phyloP scores from a whole-genome alignment of 2,329 filamentous ascomycete genomes.

The Xylaria digitata region DNA sequence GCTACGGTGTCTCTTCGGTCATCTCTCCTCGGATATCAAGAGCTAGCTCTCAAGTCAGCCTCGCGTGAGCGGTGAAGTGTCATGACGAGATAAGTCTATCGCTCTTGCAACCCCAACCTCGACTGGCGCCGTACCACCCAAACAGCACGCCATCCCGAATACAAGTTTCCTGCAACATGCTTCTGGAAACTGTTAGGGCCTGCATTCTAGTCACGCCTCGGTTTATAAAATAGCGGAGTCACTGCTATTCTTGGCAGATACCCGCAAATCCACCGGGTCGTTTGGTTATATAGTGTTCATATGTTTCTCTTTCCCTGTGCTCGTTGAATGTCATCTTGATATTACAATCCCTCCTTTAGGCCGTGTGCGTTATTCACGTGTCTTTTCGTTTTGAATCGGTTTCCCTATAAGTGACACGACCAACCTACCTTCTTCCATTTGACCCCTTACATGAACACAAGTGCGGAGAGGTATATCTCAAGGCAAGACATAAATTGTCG shows the following conservation, averaged over 20 bases:
- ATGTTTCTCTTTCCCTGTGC: slow-evolving; percentile 29
- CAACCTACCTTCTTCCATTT: neutral
- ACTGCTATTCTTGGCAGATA: slow-evolving; percentile 31
- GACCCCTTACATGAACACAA: neutral
- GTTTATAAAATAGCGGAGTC: slow-evolving; percentile 29
- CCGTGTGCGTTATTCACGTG: slow-evolving; percentile 1
- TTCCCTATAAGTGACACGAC: slow-evolving; percentile 21
- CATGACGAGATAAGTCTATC: slow-evolving; percentile 24
- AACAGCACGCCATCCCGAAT: slow-evolving; percentile 23
- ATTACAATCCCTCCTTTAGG: slow-evolving; percentile 16
- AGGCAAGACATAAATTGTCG: slow-evolving; percentile 15
- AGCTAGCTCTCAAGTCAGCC: slow-evolving; percentile 35
- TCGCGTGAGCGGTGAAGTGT: slow-evolving; percentile 25
- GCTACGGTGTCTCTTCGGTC: slow-evolving; percentile 44
- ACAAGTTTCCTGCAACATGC: slow-evolving; percentile 16
- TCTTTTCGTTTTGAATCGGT: slow-evolving; percentile 2
- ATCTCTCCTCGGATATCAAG: slow-evolving; percentile 23
- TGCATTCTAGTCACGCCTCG: slow-evolving; percentile 19
- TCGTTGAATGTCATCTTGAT: slow-evolving; percentile 15
- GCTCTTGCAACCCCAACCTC: slow-evolving; percentile 22
- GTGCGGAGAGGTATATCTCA: slow-evolving; percentile 2
- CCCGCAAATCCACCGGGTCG: slow-evolving; percentile 27
- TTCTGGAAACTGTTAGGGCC: slow-evolving; percentile 18
- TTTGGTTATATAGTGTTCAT: slow-evolving; percentile 35
- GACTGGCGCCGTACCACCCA: slow-evolving; percentile 22